Conservation (phyloP, 2,329 filamentous ascomycete species). For the Colletotrichum eleusines region DNA sequence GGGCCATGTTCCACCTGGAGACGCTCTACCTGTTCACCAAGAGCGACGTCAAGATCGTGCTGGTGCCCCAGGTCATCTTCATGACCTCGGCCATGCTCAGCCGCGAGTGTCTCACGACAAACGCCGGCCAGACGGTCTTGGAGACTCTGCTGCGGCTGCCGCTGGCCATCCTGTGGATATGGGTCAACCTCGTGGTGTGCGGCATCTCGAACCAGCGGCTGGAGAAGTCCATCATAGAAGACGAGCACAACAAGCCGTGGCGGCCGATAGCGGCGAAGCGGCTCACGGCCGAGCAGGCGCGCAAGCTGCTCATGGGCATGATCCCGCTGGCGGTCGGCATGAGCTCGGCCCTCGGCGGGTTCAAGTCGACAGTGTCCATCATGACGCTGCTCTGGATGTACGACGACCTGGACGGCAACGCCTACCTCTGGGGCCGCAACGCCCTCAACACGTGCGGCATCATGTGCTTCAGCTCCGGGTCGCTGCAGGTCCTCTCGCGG, state of each 20-base stretch:
- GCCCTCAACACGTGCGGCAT: constrained; percentile 47
- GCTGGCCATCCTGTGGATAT: constrained; percentile 43
- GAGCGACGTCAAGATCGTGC: constrained; percentile 51
- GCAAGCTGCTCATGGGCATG: constrained; percentile 44
- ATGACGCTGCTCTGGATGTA: constrained; percentile 49
- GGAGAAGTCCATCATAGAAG: constrained; percentile 45
- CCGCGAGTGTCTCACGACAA: constrained; percentile 7
- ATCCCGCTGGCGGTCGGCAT: constrained; percentile 43
- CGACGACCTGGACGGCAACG: constrained; percentile 48
- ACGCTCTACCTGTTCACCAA: constrained; percentile 49
- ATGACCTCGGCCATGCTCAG: constrained; percentile 37
- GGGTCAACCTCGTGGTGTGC: constrained; percentile 47
- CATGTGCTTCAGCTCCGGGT: constrained; percentile 48
- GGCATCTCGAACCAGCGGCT: constrained; percentile 48
- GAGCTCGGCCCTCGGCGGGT: constrained; percentile 39
- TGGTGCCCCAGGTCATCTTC: constrained; percentile 49
- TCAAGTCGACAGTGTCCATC: constrained; percentile 43
- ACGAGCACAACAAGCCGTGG: constrained; percentile 51
- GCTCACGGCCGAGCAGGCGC: constrained; percentile 45
- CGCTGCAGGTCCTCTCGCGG: constrained; percentile 41
- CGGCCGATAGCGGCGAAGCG: constrained; percentile 46
- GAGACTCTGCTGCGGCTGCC: background rate
- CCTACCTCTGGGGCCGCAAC: constrained; percentile 44
- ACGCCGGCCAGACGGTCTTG: background rate
- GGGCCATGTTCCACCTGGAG: constrained; percentile 39